Percentiles rank a stretch among this genome's conserved stretches.
These are phyloP conservation scores for Xylariaceae sp. DNA, from an alignment of 2,329 filamentous ascomycete genomes.

Conservation along the genomic window DNA sequence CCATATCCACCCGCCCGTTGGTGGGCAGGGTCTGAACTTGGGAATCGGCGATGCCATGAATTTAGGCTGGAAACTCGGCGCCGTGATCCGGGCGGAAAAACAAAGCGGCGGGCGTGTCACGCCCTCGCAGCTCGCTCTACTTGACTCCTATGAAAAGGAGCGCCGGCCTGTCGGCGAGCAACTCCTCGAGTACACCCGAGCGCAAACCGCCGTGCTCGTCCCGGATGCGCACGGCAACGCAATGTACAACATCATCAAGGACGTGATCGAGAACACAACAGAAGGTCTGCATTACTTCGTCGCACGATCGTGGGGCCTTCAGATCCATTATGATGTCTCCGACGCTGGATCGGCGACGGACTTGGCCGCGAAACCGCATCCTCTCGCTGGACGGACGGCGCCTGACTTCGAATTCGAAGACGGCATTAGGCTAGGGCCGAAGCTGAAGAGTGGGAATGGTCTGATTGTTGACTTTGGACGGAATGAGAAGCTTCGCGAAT, in stretches of 20 bases:
- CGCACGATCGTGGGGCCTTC: conserved; percentile 34
- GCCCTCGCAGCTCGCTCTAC: conserved; percentile 28
- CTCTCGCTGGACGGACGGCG: conserved; percentile 33
- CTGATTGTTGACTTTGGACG: conserved; percentile 28
- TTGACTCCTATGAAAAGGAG: conserved; percentile 44
- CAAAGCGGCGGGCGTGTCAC: conserved; percentile 19
- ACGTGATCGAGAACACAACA: conserved; percentile 26
- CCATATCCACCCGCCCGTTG: conserved; percentile 51
- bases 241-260: conserved; percentile 23
- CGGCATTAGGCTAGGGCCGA: conserved; percentile 28
- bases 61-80: conserved; percentile 45
- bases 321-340: conserved; percentile 29
- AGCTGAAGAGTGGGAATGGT: conserved; percentile 27
- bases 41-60: conserved; percentile 47
- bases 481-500: conserved; percentile 11
- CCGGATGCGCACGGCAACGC: conserved; percentile 27
- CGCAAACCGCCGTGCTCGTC: conserved; percentile 32
- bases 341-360: conserved; percentile 7
- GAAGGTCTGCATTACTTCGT: conserved; percentile 30
- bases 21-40: conserved; percentile 54
- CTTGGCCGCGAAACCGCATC: no score
- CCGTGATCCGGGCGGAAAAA: conserved; percentile 32
- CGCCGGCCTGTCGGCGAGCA: conserved; percentile 38
- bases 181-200: conserved; percentile 36
- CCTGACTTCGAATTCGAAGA: conserved; percentile 33